These are phyloP conservation scores for Naegleria gruberi DNA, from an alignment of 208 protist genomes.

Conservation along the genomic window DNA sequence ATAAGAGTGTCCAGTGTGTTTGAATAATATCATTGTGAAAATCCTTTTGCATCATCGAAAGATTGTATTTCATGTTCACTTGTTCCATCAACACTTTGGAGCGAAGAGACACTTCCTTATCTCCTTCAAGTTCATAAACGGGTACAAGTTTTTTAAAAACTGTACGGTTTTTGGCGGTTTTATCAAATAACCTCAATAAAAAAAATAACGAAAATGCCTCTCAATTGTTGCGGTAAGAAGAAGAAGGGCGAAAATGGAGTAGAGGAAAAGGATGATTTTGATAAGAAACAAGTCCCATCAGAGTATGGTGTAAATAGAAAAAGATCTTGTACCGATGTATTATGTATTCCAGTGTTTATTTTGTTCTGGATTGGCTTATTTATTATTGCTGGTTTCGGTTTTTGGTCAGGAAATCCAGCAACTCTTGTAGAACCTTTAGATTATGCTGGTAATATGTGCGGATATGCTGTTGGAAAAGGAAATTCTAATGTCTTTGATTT, in stretches of 20 bases:
- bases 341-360: conserved; percentile 46
- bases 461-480: neutral
- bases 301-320: neutral
- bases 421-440: conserved; percentile 8
- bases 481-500: neutral
- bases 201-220: no score
- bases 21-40: no score
- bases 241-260: neutral
- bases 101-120: no score
- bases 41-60: no score
- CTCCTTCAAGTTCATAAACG: no score
- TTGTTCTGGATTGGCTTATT: conserved; percentile 40
- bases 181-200: no score
- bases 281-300: neutral
- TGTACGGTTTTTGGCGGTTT: no score
- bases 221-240: neutral
- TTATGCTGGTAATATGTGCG: conserved; percentile 1
- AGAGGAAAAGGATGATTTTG: neutral
- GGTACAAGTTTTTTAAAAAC: no score
- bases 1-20: no score
- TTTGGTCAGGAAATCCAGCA: conserved; percentile 41
- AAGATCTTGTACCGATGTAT: conserved; percentile 33
- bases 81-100: no score
- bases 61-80: no score
- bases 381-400: conserved; percentile 38